Base-by-base conservation (phyloP, 352 stramenopile genomes). In the Phytophthora lateralis region DNA sequence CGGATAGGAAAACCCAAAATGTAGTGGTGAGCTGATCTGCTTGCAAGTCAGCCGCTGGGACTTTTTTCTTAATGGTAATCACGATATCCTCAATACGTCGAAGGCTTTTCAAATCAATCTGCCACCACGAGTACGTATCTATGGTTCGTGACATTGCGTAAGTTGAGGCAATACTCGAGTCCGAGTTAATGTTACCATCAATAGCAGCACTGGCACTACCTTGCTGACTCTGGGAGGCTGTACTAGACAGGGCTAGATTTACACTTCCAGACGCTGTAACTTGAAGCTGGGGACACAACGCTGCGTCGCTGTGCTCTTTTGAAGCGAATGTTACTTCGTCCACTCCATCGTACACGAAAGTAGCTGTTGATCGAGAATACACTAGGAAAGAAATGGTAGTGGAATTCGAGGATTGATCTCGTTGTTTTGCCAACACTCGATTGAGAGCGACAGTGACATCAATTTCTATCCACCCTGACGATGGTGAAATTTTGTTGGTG, bases 401-500 rank as follows among this genome's bases (percentile, higher is more conserved):
- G 29, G 55, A 55, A 73, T 50, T 45, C 30, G 24, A 55, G 66
- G 78, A 37, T 18, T 41, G 15, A 15, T 60, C 43, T 50, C 53
- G 58, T 39, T 78, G 69, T 29, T 65, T 43, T 2, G 76, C 60
- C 24, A 88, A 53, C 24, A 86, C 78, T 11, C 59, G 53, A 59
- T 92, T 92, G 4, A 86, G 17, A 6, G 79, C 73, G n/a, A 68
- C 46, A 9, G 82, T 92, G 20, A 92, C 74, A 41, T 92, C 82
- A 41, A 92, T 78, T 24, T 88, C 75, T 21, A 92, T 27, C 82
- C 82, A 90, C 0, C 77, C 77, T 17, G 69, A 66, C 0, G 68
- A 66, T 12, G 57, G 39, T 4, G 71, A 44, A 41, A 82, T 85
- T 21, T 34, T n/a, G 53, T 90, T 88, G 2, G 52, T 65, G 4